Base-by-base conservation (phyloP, 352 stramenopile species). In the Pythium biforme region DNA sequence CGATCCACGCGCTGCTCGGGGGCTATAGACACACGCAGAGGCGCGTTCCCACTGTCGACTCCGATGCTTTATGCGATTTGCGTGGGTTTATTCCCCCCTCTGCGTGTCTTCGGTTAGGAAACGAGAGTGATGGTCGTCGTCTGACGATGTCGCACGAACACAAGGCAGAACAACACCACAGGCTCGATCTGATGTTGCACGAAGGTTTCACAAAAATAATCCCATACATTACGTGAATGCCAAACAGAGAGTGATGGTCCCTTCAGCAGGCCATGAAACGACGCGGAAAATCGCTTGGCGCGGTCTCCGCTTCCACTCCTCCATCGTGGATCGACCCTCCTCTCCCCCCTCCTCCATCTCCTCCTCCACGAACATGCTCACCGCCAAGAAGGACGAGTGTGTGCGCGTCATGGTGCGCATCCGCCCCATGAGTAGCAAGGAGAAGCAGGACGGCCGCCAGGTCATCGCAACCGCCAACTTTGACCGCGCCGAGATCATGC, bases 391-490 rank as follows among this genome's bases (percentile, higher is more conserved):
- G 50, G 85, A 92, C 69, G 96, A 99, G 64, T 97, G 89, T 57
- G 96, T 99, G 17, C 95, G 95, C 54, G 96, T 99, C 20, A 96
- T 99, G 67, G 96, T 99, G 52, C 89, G 96, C 59, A 96, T 98
- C 65, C 92, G 97, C 7, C 97, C 97, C 27, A 91, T 98, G 65
- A 98, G 86, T 75, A 86, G 72, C 48, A 98, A 97, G 66, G 96
- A 99, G 72, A 88, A 91, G 60, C 91, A 98, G 69, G 92, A 98
- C 65, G 93, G 92, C 12, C 89, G 95, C 20, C 75, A 77, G 46
- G 73, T 81, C 47, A 77, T 90, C 15, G 88, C 88, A 8, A 91
- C 84, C 22, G 92, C 89, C 55, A 90, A 97, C 72, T 94, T 97
- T 62, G 82, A 97, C 50, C 85, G 83, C 37, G 91, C 89, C 12